Evolutionary conservation across 148 eudicot genomes (phyloP), one percentile per base, ranked within the genome.

Genomic region (Spergularia bocconei): DNA sequence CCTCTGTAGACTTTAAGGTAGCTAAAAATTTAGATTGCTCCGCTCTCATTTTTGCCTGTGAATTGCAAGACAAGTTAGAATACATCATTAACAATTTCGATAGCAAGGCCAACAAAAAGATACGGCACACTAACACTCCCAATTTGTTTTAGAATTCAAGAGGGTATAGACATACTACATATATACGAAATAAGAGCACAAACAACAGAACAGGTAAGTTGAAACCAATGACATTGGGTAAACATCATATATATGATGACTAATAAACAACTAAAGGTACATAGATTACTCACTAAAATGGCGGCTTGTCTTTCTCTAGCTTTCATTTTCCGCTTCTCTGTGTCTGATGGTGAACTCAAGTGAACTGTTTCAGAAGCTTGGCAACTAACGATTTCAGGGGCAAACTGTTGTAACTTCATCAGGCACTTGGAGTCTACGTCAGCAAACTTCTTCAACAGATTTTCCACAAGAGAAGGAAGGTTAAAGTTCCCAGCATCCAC

Each of bases 251-350:
- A 56, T n/a, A 16, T 19, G 17, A 50, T 25, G 57, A 29, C 36
- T 29, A 29, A 29, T 29, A 17, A 12, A 6, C 8, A 14, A 36
- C 36, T 15, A 36, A 14, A 62, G 16, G 19, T 55, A 57, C 33
- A 25, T 20, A 29, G 11, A 29, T 7, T 68, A 70, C 93, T 84
- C 70, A 96, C 99, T 93, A 96, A 48, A 76, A 96, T 79, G 52
- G 97, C 98, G 86, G 97, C 94, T 72, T 96, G 98, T 74, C 89
- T 89, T 86, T 92, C 98, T 73, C 90, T 92, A 81, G 98, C 93
- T 86, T 96, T 92, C 79, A 89, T 89, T 85, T 92, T 96, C 78
- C 89, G 94, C 73, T 86, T 88, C 83, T 92, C 99, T n/a, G 71
- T 76, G 60, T 88, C 94, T 75, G 88, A 84, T 53, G 78, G 74